A percentile compares a stretch with the other conserved stretches of the same genome.
phyloP scores from a whole-genome alignment of 129 eudicot species.

The Tanacetum coccineum region DNA sequence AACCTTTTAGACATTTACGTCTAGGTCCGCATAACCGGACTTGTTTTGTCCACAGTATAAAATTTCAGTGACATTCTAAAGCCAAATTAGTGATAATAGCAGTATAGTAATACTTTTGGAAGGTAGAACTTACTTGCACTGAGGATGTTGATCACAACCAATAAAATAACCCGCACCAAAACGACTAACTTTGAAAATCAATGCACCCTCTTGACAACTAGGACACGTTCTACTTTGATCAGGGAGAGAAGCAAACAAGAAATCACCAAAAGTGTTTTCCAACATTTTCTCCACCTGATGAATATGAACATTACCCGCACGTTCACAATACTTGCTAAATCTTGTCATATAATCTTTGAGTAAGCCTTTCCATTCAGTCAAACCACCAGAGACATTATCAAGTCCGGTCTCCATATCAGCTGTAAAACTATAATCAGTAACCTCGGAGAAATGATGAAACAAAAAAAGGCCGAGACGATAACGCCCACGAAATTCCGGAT shows the following conservation, averaged over 20 bases:
- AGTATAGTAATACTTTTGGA: neutral
- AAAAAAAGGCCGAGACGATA: constrained; percentile 88
- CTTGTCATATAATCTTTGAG: constrained; percentile 88
- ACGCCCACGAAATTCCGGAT: constrained; percentile 92
- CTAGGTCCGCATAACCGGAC: too few relatives aligned
- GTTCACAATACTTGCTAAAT: constrained; percentile 78
- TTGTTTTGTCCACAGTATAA: too few relatives aligned
- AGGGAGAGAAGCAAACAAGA: constrained; percentile 70
- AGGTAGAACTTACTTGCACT: constrained; percentile 76
- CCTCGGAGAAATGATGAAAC: constrained; percentile 77
- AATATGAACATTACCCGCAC: constrained; percentile 64
- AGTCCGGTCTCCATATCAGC: constrained; percentile 97
- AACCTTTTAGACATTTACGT: too few relatives aligned
- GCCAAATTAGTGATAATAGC: neutral
- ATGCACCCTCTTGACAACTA: constrained; percentile 75
- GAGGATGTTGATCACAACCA: constrained; percentile 95
- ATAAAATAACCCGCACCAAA: constrained; percentile 88
- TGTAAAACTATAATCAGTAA: constrained; percentile 84
- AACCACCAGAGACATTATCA: constrained; percentile 88
- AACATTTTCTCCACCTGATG: constrained; percentile 96
- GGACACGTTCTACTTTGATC: constrained; percentile 79
- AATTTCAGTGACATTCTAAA: too few relatives aligned
- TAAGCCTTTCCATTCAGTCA: constrained; percentile 96
- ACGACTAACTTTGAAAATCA: constrained; percentile 82
- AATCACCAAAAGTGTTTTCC: constrained; percentile 78